Base-by-base conservation (phyloP, 2,329 filamentous ascomycete genomes). In the Emergomyces africanus region DNA sequence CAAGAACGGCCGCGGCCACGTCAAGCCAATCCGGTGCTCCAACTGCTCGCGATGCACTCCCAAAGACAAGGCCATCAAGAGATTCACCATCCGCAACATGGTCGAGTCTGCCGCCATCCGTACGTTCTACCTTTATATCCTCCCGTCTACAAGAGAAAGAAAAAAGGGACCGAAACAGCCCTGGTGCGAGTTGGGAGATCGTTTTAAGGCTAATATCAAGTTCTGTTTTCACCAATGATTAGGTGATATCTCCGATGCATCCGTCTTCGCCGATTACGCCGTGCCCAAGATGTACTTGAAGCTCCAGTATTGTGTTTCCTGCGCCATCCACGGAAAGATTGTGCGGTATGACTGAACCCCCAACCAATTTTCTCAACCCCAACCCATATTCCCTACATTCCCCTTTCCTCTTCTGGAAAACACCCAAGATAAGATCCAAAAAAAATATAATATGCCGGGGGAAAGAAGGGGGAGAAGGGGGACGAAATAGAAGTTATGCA, bases 241-340 rank as follows among this genome's bases (percentile, higher is more conserved):
- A 97, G 94, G 94, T 90, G 94, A 99, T 90, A 99, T 99, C 83
- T 96, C 91, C 69, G 94, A 99, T 79, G 94, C 95, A 75, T 97
- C 94, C 75, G 94, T 99, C 80, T 99, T 97, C 82, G 79, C 88
- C 74, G 94, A 99, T 83, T 99, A 99, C 85, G 91, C 90, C 71
- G 92, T 99, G 75, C 94, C 94, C 81, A 99, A 99, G 89, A 99
- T 99, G 95, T 99, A 99, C 89, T 84, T 99, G 82, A 99, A 99
- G 88, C 88, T 99, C 79, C 94, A 99, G 84, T 99, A 99, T 90
- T 99, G 94, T 80, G 94, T 99, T 77, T 97, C 92, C 80, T 99
- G 94, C 82, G 94, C 94, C 76, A 99, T 99, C 70, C 94, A 99
- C 85, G 94, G 94, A 85, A 99, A 99, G 89, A 99, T 99, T 79